Base-by-base conservation (phyloP, 2,329 filamentous ascomycete genomes). In the Alternaria ventricosa region DNA sequence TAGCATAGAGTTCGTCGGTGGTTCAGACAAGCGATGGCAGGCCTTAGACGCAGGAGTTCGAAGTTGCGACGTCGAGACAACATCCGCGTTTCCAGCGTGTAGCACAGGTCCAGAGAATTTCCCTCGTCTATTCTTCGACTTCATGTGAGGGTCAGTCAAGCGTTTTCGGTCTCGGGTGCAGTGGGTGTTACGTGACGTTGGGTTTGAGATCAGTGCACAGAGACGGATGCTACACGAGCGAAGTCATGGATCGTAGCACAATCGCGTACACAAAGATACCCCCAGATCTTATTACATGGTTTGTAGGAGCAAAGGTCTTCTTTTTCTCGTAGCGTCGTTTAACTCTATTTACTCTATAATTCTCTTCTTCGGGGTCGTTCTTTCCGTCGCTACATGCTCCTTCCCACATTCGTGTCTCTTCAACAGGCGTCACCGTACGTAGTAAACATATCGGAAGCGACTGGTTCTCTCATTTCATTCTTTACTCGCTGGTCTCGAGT, bases 281-380 rank as follows among this genome's bases (percentile, higher is more conserved):
- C 36, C 68, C 60, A 65, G 57, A 65, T 63, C 47, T 61, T 57
- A 61, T 66, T 61, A 25, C 12, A 60, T 55, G 45, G 57, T 66
- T 63, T 64, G 61, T 58, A 55, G 25, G 25, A 55, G 41, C 44
- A 51, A 49, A 11, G 10, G 33, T 28, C 46, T 55, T 44, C 18
- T 25, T 59, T 45, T 54, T 41, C 41, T 41, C 11, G 36, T 20
- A 46, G 28, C 27, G 4, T 12, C 11, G 11, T 55, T 27, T 49
- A 41, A 45, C 18, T 23, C 30, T 43, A 46, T 25, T 60, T 22
- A 13, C n/a, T 45, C 54, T 23, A 11, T 28, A 22, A 50, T 20
- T n/a, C 20, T 44, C 27, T 33, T 23, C n/a, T n/a, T 30, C 8
- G 28, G 23, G 20, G 12, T 28, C 18, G 36, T 18, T 30, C 18